These are phyloP conservation scores for Aspergillus spinulosporus DNA, from an alignment of 2,329 filamentous ascomycete species.

Conservation along the genomic window DNA sequence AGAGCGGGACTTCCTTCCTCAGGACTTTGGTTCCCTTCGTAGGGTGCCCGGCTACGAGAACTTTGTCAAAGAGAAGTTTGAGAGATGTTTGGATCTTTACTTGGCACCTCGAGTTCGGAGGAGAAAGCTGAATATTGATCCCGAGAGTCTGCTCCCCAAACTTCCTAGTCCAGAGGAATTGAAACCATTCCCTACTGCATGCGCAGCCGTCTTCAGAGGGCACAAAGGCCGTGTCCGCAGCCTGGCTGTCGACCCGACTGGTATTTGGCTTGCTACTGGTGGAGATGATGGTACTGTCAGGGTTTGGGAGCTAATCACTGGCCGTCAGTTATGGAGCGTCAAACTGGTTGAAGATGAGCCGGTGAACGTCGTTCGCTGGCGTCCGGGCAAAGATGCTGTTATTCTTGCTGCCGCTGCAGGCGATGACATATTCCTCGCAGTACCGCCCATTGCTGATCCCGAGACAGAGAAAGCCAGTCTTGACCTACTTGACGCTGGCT, in stretches of 20 bases:
- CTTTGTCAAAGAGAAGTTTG: constrained; percentile 94
- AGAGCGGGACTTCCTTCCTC: constrained; percentile 83
- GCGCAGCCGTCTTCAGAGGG: constrained; percentile 81
- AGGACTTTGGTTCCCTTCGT: constrained; percentile 77
- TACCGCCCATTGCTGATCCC: constrained; percentile 71
- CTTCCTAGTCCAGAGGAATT: constrained; percentile 90
- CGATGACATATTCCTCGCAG: constrained; percentile 80
- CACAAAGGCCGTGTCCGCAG: constrained; percentile 86
- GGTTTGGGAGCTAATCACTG: constrained; percentile 84
- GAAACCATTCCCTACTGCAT: constrained; percentile 89
- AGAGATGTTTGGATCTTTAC: constrained; percentile 92
- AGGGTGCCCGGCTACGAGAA: constrained; percentile 88
- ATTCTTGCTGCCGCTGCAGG: constrained; percentile 82
- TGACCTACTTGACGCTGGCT: constrained; percentile 81
- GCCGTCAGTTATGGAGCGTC: constrained; percentile 82
- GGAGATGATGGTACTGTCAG: constrained; percentile 92
- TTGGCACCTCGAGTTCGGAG: constrained; percentile 87
- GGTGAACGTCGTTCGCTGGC: constrained; percentile 86
- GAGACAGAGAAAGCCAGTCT: constrained; percentile 73
- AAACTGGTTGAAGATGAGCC: constrained; percentile 74
- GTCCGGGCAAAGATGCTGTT: constrained; percentile 75
- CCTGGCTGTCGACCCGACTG: constrained; percentile 79
- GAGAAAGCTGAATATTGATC: constrained; percentile 95
- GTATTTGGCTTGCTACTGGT: constrained; percentile 83
- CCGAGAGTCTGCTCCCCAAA: constrained; percentile 86